Evolutionary conservation across 108 stramenopile species (phyloP), one percentile per base, ranked within the genome.

Genomic region (Fistulifera pelliculosa): DNA sequence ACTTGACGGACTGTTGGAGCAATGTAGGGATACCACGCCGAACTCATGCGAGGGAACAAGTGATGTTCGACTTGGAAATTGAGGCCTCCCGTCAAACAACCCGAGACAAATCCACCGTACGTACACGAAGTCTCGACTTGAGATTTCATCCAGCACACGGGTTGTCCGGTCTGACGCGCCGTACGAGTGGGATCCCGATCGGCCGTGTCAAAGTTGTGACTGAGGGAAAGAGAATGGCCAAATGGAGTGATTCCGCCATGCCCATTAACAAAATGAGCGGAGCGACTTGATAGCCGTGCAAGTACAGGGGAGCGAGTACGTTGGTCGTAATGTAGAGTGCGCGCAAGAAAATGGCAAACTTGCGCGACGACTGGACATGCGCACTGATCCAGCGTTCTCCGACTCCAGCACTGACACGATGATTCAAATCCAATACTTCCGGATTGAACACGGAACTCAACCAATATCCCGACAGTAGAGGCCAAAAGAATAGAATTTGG

Each of bases 61-160:
- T 95, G 94, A 64, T 95, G 94, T 69, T 95, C 94, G 22, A 93
- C 80, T 60, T 96, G 94, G 61, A 92, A 91, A 69, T 96, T 96
- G 51, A 96, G 74, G 26, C 92, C 91, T 25, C 94, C 94, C 27
- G 88, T 92, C 41, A 93, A 57, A 57, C 67, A 76, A 3, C 92
- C 92, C 14, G 92, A 76, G 40, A 93, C 65, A 41, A 68, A 66
- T 15, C 94, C 94, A 35, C 94, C 94, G 51, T 93, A 92, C n/a
- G 90, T 92, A 11, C 75, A 79, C 22, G 89, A 86, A 15, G 89
- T 91, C 53, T 90, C 90, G 8, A 95, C 91, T 58, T 95, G 94
- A 25, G 76, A 65, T 41, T 92, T 91, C 71, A 83, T 89, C 89
- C 90, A 95, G 52, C 84, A 84, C 22, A 90, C 83, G 0, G 73